Percentiles rank a stretch among this genome's conserved stretches.
These are phyloP conservation scores for Cyanidioschyzon merolae DNA, from an alignment of 23 red algal genomes.

Conservation along the genomic window DNA sequence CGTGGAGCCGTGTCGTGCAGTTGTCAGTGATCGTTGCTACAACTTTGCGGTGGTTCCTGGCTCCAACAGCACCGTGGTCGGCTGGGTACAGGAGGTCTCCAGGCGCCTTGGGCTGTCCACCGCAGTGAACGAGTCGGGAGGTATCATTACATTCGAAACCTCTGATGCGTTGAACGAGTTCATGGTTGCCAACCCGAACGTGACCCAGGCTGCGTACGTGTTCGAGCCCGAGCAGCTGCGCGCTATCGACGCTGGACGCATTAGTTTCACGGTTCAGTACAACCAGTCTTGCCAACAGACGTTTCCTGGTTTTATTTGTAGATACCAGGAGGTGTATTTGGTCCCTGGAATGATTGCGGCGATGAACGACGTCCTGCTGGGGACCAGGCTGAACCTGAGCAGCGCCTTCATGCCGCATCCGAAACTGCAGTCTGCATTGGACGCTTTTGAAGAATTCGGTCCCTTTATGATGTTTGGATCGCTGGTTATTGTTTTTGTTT, in stretches of 20 bases:
- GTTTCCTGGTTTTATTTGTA: conserved; percentile 37
- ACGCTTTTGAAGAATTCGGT: conserved; percentile 56
- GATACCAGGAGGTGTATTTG: conserved; percentile 39
- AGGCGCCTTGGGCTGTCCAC: background rate
- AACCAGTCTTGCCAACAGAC: conserved; percentile 59
- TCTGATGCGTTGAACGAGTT: conserved; percentile 36
- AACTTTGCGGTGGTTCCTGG: conserved; percentile 16
- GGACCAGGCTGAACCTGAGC: conserved; percentile 37
- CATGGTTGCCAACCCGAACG: conserved; percentile 45
- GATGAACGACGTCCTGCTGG: conserved; percentile 76
- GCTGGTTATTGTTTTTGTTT: conserved; percentile 55
- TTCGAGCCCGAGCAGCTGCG: conserved; percentile 59
- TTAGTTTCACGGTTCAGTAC: conserved; percentile 72
- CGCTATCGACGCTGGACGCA: conserved; percentile 32
- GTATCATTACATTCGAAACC: conserved; percentile 26
- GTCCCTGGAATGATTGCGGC: conserved; percentile 60
- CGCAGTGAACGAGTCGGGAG: background rate
- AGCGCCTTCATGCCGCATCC: conserved; percentile 74
- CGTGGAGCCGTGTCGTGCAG: conserved; percentile 2
- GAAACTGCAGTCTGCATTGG: conserved; percentile 25
- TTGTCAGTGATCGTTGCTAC: background rate
- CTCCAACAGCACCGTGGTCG: conserved; percentile 12
- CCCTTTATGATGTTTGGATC: conserved; percentile 57
- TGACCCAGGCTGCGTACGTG: conserved; percentile 79
- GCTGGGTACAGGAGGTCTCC: conserved; percentile 22